Base-by-base conservation (phyloP, 306 rosid genomes). In the Astragalus glycyphyllos region DNA sequence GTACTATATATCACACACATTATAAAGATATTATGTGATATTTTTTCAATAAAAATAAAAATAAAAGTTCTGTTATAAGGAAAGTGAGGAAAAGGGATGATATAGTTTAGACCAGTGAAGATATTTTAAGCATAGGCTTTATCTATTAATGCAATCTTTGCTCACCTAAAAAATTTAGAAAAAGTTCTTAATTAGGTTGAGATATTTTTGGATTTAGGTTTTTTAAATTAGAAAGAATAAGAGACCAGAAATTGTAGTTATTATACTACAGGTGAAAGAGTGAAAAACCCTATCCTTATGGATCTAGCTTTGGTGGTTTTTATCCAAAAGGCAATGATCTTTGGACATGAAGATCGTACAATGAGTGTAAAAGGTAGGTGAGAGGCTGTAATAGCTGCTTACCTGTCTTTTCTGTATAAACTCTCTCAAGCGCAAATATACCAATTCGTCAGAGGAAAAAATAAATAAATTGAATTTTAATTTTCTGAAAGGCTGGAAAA, bases 401-500 rank as follows among this genome's bases (percentile, higher is more conserved):
- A 79, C 61, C 75, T 73, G 76, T 64, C 75, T 68, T 54, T 73
- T 26, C 14, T 61, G 71, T 79, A 51, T 67, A 51, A 67, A 79
- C 46, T 16, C 46, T 16, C 15, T 79, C 67, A 68, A 60, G 38
- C 58, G 60, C 71, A 67, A 67, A 68, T 60, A 79, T 50, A 59
- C 65, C 68, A 58, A 54, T 46, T 66, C 59, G 54, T 72, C 71
- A 59, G 71, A 55, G 42, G 31, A 26, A 26, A 26, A 26, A 26
- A 23, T 23, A 26, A 26, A 26, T 26, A 65, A 2, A 20, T n/a
- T 16, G 47, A 42, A 41, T 49, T 79, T 79, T 73, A 46, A 58
- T 73, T 79, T 79, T 79, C 79, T 67, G 37, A 79, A 79, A 67
- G 72, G 71, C 71, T 73, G 79, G 75, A 73, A 67, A 73, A 20